Base-by-base conservation (phyloP, 495 filamentous ascomycete species). In the Chlorociboria aeruginascens region DNA sequence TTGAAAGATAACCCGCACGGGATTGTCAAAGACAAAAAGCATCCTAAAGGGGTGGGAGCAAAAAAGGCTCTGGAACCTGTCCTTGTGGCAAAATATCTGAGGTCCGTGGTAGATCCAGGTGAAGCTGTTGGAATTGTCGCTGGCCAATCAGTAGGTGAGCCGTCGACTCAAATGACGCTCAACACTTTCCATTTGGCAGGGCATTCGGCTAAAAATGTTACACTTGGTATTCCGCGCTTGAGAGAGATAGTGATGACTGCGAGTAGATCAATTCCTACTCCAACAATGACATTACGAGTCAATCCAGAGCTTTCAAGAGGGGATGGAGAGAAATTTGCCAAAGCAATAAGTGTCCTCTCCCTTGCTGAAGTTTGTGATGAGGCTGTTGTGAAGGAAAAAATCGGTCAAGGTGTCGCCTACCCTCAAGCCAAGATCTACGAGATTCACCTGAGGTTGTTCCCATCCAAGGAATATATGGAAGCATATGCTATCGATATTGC, bases 181-280 rank as follows among this genome's bases (percentile, higher is more conserved):
- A 98, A 98, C 62, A 98, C 92, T 25, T 98, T 98, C 79, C 92
- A 99, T 76, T 86, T 99, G 75, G 92, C 92, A 59, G 92, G 92
- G 62, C 93, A 97, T 72, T 85, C 89, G 17, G 82, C 93, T 14
- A 96, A 95, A 76, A 99, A 99, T 74, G 92, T 99, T 58, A 99
- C 92, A 3, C 76, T 97, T 17, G 92, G 92, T 85, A 96, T 99
- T 61, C 92, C 92, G 41, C 85, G 92, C 63, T 74, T 99, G 20
- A 76, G 92, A 63, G 92, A 99, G 79, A 96, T 99, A 62, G 79
- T 97, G 43, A 97, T 99, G 93, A 95, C 92, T 36, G 93, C 90
- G 37, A 93, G 85, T 60, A 73, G 77, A 43, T 72, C 77, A 31
- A 95, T 96, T 52, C 82, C 83, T 43, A 99, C 92, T 0, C 92